A percentile compares a stretch with the other conserved stretches of the same genome.
phyloP scores from a whole-genome alignment of 345 rosid species.

The Pelargonium nanum region DNA sequence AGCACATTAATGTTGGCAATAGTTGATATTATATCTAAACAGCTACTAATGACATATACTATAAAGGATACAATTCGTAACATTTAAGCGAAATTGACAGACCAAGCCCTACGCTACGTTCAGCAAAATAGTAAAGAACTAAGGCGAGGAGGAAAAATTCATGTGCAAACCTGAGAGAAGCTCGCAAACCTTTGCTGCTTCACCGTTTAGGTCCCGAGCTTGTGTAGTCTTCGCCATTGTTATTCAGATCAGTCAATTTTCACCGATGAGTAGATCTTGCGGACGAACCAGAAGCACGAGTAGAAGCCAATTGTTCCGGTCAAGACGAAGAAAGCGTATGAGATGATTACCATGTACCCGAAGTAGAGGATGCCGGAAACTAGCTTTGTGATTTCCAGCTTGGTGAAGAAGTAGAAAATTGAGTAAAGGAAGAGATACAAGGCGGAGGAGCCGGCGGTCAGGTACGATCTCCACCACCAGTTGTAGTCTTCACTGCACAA shows the following conservation, averaged over 20 bases:
- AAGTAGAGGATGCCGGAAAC: conserved; percentile 31
- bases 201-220: no score
- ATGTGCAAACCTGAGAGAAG: no score
- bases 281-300: conserved; percentile 31
- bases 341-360: conserved; percentile 27
- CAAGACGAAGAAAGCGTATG: conserved; percentile 31
- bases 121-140: no score
- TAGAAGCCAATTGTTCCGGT: conserved; percentile 31
- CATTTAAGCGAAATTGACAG: no score
- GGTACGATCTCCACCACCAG: conserved; percentile 41
- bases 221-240: no score
- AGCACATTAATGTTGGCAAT: no score
- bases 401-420: conserved; percentile 29
- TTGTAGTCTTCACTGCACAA: conserved; percentile 31
- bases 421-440: conserved; percentile 33
- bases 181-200: no score
- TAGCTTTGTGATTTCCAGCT: conserved; percentile 29
- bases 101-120: no score
- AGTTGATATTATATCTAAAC: no score
- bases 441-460: conserved; percentile 37
- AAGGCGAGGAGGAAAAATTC: no score
- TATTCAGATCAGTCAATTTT: conserved; percentile 22
- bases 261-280: conserved; percentile 31
- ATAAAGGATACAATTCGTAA: no score
- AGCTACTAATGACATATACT: no score